A percentile compares a stretch with the other conserved stretches of the same genome.
Conservation (phyloP, 2,329 filamentous ascomycete genomes). For the Trichocomaceae sp. region DNA sequence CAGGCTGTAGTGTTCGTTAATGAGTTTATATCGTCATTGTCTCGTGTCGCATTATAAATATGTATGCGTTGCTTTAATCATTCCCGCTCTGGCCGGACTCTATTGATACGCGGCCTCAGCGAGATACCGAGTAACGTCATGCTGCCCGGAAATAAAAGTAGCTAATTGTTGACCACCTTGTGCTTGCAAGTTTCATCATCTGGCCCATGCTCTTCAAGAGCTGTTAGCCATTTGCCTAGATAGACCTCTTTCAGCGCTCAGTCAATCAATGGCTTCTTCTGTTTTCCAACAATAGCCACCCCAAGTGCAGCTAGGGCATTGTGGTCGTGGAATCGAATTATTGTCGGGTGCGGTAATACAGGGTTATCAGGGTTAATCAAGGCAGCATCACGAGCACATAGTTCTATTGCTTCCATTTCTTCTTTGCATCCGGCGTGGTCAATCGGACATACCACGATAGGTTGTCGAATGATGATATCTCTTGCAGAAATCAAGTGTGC, state of each 20-base stretch:
- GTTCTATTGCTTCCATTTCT: slow-evolving; percentile 97
- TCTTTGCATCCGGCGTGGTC: slow-evolving; percentile 95
- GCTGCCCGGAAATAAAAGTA: background rate
- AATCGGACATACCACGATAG: slow-evolving; percentile 90
- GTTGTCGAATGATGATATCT: slow-evolving; percentile 82
- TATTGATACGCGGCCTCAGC: background rate
- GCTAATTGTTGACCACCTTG: background rate
- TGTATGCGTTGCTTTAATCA: background rate
- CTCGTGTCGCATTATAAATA: background rate
- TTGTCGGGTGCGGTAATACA: slow-evolving; percentile 78
- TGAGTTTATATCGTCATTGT: background rate
- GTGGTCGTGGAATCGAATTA: slow-evolving; percentile 71
- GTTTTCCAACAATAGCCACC: slow-evolving; percentile 56
- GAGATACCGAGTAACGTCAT: background rate
- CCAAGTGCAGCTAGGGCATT: slow-evolving; percentile 55
- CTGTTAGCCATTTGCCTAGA: too few species aligned
- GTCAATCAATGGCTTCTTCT: slow-evolving; percentile 59
- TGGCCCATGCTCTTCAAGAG: background rate
- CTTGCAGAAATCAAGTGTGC: slow-evolving; percentile 79
- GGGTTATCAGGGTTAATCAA: slow-evolving; percentile 84
- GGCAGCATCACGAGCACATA: slow-evolving; percentile 86
- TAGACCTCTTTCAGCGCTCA: too few species aligned
- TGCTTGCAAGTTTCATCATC: background rate
- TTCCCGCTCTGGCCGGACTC: background rate
- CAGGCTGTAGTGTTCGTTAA: background rate